Base-by-base conservation (phyloP, 352 stramenopile genomes). In the Aphanomyces stellatus region DNA sequence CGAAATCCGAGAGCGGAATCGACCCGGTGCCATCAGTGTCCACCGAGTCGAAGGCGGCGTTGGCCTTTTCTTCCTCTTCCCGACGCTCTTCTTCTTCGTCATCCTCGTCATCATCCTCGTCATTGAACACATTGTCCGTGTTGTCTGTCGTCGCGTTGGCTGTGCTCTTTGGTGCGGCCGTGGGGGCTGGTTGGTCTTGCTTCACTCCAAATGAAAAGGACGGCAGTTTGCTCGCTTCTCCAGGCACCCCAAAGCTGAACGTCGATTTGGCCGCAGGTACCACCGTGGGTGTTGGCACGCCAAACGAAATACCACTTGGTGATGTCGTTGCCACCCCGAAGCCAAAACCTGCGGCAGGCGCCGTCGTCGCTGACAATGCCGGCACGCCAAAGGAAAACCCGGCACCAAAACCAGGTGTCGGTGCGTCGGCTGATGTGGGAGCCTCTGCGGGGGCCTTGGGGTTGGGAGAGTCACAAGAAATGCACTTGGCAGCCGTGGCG, bases 11-110 rank as follows among this genome's bases (percentile, higher is more conserved):
- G 11, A 33, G 13, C 33, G 49, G 27, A 30, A 57, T 57, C 8
- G 30, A 19, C 19, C 49, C 49, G 6, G 27, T 35, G 25, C 4
- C 10, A 13, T 33, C 25, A 17, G 49, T 63, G 2, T 76, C 74
- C 17, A 70, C 53, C 24, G 60, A 30, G 35, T 87, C 78, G 30
- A 65, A 79, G 24, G 75, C 72, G 1, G 63, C 42, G 27, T 69
- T 69, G n/a, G 80, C 81, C 4, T 72, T 81, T 0, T 82, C 72
- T 70, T 83, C 74, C 73, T 88, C 82, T 76, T 90, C 77, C 63
- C 72, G 71, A 6, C 79, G 79, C 35, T 84, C 78, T 67, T 79
- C 79, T 64, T 90, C 81, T 17, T 88, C 78, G 28, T 88, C 78
- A 31, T 67, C 77, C 10, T 79, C 79, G n/a, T 88, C 81, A 10